Evolutionary conservation across 192 early-diverging fungal species (phyloP).

Genomic region (Coemansia sp.): DNA sequence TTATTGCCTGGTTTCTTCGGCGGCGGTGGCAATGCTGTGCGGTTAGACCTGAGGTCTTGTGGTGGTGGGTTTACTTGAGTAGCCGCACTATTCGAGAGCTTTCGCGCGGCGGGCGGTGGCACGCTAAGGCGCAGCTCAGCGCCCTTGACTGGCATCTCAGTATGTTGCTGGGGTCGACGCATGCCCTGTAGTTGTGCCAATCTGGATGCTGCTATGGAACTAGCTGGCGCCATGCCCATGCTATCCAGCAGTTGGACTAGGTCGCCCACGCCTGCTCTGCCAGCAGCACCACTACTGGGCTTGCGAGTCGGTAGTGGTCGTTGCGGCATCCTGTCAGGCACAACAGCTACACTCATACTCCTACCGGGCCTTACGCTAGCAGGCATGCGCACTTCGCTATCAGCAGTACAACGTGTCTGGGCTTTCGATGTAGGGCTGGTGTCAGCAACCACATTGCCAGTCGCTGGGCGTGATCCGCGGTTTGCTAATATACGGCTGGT

Average conservation of each 20-base stretch:
- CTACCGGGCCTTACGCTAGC: neutral
- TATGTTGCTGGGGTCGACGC: neutral
- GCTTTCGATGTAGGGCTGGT: neutral
- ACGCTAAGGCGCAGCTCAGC: slow-evolving; percentile 7
- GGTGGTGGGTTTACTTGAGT: neutral
- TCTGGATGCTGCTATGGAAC: neutral
- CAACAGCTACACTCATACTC: neutral
- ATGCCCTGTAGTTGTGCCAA: slow-evolving; percentile 4
- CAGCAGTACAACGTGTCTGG: neutral
- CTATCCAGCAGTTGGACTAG: slow-evolving; percentile 6
- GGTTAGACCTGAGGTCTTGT: neutral
- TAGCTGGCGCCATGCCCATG: neutral
- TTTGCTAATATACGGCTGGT: neutral
- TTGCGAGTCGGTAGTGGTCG: slow-evolving; percentile 1
- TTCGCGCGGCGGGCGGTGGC: slow-evolving; percentile 2
- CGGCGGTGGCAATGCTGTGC: neutral
- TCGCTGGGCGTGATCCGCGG: neutral
- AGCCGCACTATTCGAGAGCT: neutral
- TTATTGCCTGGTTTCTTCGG: neutral
- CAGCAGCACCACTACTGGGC: slow-evolving; percentile 2
- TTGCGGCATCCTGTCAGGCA: slow-evolving; percentile 3
- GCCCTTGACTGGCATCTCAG: neutral
- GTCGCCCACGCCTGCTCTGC: neutral
- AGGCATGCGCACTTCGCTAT: neutral
- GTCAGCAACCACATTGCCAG: too few relatives aligned